phyloP scores from a whole-genome alignment of 2,329 filamentous ascomycete species.

The Tolypocladium cylindrosporum region DNA sequence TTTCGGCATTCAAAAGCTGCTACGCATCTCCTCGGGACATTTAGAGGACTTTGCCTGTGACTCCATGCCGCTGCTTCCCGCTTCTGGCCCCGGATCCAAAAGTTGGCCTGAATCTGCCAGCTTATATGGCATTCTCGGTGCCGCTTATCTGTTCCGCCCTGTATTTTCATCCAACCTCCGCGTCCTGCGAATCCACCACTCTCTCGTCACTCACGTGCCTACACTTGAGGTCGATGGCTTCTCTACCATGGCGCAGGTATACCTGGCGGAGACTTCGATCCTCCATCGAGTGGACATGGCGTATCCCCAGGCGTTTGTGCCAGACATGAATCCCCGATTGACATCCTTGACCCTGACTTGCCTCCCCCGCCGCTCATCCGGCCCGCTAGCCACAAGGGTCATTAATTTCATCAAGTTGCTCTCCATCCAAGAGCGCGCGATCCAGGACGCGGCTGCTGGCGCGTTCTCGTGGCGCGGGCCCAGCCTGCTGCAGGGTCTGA shows the following conservation, averaged over 20 bases:
- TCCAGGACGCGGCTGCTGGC: slow-evolving; percentile 20
- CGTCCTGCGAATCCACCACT: slow-evolving; percentile 47
- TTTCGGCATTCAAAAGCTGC: slow-evolving; percentile 29
- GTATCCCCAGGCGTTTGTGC: slow-evolving; percentile 38
- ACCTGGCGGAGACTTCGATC: slow-evolving; percentile 35
- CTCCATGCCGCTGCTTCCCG: slow-evolving; percentile 21
- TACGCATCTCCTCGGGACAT: slow-evolving; percentile 32
- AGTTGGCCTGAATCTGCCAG: slow-evolving; percentile 19
- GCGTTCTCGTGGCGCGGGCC: slow-evolving; percentile 26
- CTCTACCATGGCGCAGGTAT: slow-evolving; percentile 23
- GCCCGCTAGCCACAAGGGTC: slow-evolving; percentile 38
- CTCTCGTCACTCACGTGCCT: slow-evolving; percentile 45
- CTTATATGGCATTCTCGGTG: slow-evolving; percentile 33
- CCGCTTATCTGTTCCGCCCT: slow-evolving; percentile 39
- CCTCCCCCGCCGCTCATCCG: slow-evolving; percentile 43
- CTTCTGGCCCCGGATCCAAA: slow-evolving; percentile 1
- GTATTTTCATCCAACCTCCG: slow-evolving; percentile 43
- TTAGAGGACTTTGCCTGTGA: slow-evolving; percentile 45
- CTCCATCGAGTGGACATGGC: slow-evolving; percentile 31
- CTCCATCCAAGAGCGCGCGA: slow-evolving; percentile 37
- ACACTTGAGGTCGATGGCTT: slow-evolving; percentile 29
- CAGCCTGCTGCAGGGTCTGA: slow-evolving; percentile 38
- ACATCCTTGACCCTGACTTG: slow-evolving; percentile 41
- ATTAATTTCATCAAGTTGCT: slow-evolving; percentile 34
- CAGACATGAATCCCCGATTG: slow-evolving; percentile 48